Base-by-base conservation (phyloP, 73 alveolate species). In the Paramecium biaurelia region DNA sequence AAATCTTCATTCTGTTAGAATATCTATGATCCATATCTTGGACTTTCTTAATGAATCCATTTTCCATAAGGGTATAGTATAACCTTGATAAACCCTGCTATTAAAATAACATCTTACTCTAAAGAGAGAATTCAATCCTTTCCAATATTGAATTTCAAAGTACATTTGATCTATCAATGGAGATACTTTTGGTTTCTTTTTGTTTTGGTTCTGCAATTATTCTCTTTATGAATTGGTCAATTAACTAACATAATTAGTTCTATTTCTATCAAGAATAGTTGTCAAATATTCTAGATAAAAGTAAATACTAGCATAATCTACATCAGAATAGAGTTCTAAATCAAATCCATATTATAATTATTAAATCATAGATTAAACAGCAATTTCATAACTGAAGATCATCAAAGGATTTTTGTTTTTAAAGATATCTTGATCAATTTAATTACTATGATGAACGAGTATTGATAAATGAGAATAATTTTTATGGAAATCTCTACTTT, bases 381-480 rank as follows among this genome's bases (percentile, higher is more conserved):
- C 90, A 12, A 79, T 79, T n/a, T 79, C 90, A 79, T 79, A 79
- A 43, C 90, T 47, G 28, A 79, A 79, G 5, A 79, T 47, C 70
- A 47, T 79, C 10, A 79, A 34, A 11, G 70, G 90, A 10, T 47
- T 79, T 43, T 79, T 79, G 43, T 38, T 79, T 45, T 79, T 79
- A 21, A 23, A 45, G 47, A 45, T 20, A 2, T 79, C 90, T 24
- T 79, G 47, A 43, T 79, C 90, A 30, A 79, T 43, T 47, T 42
- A 9, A 24, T 79, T 41, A 24, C 63, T 30, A 15, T 43, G 56
- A 79, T 79, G 90, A 20, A 79, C 45, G 4, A 79, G 49, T 24
- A 79, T 79, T 5, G 90, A 79, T 38, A 79, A 8, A 79, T 79
- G 90, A 42, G 45, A 43, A 45, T 79, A 79, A 79, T 30, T 43